Conservation (phyloP, 202 grass and related monocot genomes). For the Setaria italica region DNA sequence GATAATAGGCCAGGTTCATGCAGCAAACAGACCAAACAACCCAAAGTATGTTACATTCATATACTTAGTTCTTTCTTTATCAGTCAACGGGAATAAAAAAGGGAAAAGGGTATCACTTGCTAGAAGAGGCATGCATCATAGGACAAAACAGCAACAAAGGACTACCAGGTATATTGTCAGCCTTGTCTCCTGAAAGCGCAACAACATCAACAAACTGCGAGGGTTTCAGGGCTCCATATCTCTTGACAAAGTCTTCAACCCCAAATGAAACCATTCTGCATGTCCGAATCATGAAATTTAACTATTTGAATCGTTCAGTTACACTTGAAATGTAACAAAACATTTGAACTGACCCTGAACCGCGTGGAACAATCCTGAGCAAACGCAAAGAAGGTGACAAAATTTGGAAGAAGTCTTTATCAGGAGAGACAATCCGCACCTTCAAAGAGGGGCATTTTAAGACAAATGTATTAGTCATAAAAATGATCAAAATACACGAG, state of each 20-base stretch:
- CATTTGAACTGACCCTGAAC: slow-evolving; percentile 74
- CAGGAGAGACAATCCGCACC: slow-evolving; percentile 96
- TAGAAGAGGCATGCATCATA: slow-evolving; percentile 33
- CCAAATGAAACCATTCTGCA: slow-evolving; percentile 98
- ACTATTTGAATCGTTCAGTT: slow-evolving; percentile 26
- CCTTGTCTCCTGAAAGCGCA: slow-evolving; percentile 89
- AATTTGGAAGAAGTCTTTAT: slow-evolving; percentile 99
- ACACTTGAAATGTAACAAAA: slow-evolving; percentile 25
- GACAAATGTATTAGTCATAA: slow-evolving; percentile 27
- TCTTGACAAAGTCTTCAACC: slow-evolving; percentile 92
- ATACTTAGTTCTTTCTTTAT: not conserved
- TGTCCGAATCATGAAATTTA: slow-evolving; percentile 42
- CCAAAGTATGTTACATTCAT: not conserved
- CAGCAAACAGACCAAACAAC: slow-evolving; percentile 18
- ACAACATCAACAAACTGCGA: slow-evolving; percentile 97
- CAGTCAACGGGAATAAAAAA: slow-evolving; percentile 8
- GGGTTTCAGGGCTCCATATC: slow-evolving; percentile 78
- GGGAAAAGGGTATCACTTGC: slow-evolving; percentile 26
- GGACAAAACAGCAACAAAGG: slow-evolving; percentile 34
- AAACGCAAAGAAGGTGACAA: slow-evolving; percentile 89
- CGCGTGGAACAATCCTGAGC: slow-evolving; percentile 74
- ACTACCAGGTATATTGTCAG: slow-evolving; percentile 96
- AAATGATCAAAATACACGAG: slow-evolving; percentile 30
- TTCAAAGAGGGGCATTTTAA: slow-evolving; percentile 44
- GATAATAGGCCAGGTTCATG: not conserved